Evolutionary conservation across 768 basidiomycete genomes (phyloP).

Genomic region (Tricholoma bakamatsutake): DNA sequence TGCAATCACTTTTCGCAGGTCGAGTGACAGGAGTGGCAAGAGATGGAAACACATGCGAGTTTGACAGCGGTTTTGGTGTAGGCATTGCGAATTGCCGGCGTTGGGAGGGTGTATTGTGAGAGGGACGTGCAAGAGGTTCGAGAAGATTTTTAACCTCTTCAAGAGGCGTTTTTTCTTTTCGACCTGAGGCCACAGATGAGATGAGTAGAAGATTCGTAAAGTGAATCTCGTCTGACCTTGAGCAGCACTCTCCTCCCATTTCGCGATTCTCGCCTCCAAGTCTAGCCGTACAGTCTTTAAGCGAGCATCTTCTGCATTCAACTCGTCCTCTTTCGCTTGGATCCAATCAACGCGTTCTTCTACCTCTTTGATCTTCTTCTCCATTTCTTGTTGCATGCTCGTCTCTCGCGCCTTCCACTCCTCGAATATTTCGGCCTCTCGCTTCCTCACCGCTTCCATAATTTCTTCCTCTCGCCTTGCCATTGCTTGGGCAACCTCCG

Average conservation of each 20-base stretch:
- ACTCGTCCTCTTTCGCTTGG: conserved; percentile 44
- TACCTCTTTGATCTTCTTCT: conserved; percentile 39
- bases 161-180: conserved; percentile 52
- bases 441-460: conserved; percentile 55
- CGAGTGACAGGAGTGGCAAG: conserved; percentile 54
- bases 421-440: conserved; percentile 58
- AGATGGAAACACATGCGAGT: conserved; percentile 17
- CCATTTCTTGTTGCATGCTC: conserved; percentile 46
- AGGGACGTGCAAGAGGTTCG: conserved; percentile 35
- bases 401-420: conserved; percentile 53
- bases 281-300: conserved; percentile 42
- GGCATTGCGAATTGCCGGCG: conserved; percentile 18
- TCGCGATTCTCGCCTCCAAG: conserved; percentile 43
- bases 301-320: conserved; percentile 44
- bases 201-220: neutral
- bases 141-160: conserved; percentile 75
- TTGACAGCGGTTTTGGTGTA: conserved; percentile 22
- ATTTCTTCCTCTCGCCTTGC: conserved; percentile 65
- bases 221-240: conserved; percentile 15
- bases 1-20: conserved; percentile 24
- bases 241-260: conserved; percentile 31
- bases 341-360: conserved; percentile 48
- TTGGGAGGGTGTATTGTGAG: conserved; percentile 20
- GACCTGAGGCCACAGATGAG: conserved; percentile 22
- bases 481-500: conserved; percentile 63